These are phyloP conservation scores for Alternaria gaisen DNA, from an alignment of 2,329 filamentous ascomycete genomes.

Conservation along the genomic window DNA sequence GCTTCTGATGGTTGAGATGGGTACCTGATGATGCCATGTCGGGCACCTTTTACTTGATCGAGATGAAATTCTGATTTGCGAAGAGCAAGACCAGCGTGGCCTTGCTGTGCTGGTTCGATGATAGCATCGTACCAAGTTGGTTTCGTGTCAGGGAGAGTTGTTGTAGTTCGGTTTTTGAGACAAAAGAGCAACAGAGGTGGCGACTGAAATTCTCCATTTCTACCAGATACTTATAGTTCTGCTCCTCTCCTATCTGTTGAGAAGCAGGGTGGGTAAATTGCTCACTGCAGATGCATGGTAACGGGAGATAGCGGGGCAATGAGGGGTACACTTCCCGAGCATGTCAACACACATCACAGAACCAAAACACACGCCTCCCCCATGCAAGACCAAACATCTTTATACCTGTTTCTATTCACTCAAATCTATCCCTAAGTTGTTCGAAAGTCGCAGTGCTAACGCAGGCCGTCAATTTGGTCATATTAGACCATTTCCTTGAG, in stretches of 20 bases:
- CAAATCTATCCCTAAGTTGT: background rate
- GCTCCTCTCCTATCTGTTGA: background rate
- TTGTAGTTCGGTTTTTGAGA: background rate
- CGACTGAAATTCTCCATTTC: background rate
- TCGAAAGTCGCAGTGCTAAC: background rate
- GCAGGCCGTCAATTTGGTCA: background rate
- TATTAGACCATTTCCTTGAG: background rate
- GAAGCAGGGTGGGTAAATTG: conserved; percentile 4
- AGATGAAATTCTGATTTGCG: conserved; percentile 6
- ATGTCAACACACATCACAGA: conserved; percentile 8
- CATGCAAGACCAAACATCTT: background rate
- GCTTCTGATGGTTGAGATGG: conserved; percentile 30
- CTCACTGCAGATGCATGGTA: conserved; percentile 16
- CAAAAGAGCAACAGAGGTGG: background rate
- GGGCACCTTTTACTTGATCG: conserved; percentile 23
- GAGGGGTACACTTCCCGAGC: conserved; percentile 17
- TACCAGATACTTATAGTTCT: conserved; percentile 4
- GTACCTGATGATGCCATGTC: conserved; percentile 25
- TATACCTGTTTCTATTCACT: background rate
- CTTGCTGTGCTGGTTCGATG: conserved; percentile 19
- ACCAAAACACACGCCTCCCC: background rate
- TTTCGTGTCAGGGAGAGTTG: background rate
- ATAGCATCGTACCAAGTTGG: conserved; percentile 23
- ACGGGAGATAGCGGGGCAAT: conserved; percentile 23
- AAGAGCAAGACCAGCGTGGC: conserved; percentile 7